Conservation (phyloP, 208 protist species). For the Trypanosoma congolense region DNA sequence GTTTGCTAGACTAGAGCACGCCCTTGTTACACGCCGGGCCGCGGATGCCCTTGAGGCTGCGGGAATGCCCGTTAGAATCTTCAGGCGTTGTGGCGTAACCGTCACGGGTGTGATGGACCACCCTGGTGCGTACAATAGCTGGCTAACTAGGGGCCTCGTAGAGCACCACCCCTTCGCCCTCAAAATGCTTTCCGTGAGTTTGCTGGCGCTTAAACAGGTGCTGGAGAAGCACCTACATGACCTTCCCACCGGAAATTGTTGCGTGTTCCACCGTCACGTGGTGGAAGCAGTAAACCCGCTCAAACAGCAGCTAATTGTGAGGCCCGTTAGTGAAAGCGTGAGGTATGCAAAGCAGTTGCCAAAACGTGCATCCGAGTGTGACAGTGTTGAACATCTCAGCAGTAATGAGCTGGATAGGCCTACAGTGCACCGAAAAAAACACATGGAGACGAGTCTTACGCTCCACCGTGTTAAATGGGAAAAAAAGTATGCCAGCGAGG, state of each 20-base stretch:
- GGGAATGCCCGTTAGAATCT: conserved; percentile 41
- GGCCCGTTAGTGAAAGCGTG: conserved; percentile 36
- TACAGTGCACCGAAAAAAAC: neutral
- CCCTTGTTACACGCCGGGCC: conserved; percentile 71
- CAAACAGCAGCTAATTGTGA: conserved; percentile 66
- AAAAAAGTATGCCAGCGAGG: conserved; percentile 52
- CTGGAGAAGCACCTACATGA: conserved; percentile 53
- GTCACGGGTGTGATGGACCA: conserved; percentile 83
- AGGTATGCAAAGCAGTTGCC: neutral
- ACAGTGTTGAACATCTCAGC: neutral
- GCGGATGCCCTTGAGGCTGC: conserved; percentile 67
- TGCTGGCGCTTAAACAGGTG: conserved; percentile 47
- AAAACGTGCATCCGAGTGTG: neutral
- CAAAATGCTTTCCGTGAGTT: conserved; percentile 77
- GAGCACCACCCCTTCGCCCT: conserved; percentile 83
- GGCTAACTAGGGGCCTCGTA: conserved; percentile 65
- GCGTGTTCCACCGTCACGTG: conserved; percentile 77
- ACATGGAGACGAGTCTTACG: conserved; percentile 60
- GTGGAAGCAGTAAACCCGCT: conserved; percentile 80
- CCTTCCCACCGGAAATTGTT: conserved; percentile 45
- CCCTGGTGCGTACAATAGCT: conserved; percentile 81
- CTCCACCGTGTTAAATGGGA: conserved; percentile 73
- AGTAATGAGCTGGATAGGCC: conserved; percentile 2
- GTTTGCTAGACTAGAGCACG: conserved; percentile 67
- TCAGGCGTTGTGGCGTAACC: conserved; percentile 48